Evolutionary conservation across 106 monocot species (phyloP).

Genomic region (Chionographis japonica): DNA sequence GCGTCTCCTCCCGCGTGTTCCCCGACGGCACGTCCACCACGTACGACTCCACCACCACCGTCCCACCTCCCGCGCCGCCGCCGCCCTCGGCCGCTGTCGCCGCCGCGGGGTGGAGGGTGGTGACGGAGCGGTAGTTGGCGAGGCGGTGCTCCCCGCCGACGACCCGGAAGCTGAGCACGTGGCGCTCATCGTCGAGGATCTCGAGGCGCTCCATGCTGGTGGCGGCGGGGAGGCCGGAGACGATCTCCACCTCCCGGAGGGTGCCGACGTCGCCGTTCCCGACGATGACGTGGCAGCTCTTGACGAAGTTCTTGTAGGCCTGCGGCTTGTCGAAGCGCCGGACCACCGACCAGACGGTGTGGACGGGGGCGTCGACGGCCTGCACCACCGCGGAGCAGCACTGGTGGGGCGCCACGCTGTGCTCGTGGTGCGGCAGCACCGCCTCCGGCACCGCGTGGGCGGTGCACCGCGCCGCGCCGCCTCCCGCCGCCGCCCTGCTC

Average conservation of each 20-base stretch:
- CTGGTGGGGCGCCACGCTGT: conserved; percentile 15
- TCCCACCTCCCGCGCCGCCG: not conserved
- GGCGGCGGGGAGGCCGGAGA: not conserved
- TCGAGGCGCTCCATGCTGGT: conserved; percentile 8
- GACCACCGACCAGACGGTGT: conserved; percentile 40
- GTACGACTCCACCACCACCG: conserved; percentile 34
- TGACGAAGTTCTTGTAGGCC: conserved; percentile 44
- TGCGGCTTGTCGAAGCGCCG: conserved; percentile 49
- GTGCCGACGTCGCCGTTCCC: conserved; percentile 13
- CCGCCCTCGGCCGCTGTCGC: not conserved
- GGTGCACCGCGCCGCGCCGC: not conserved
- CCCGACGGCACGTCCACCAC: conserved; percentile 36
- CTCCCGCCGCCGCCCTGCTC: no score
- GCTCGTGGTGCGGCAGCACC: conserved; percentile 30
- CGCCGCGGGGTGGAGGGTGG: conserved; percentile 10
- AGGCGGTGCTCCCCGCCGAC: conserved; percentile 32
- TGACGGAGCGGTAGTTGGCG: conserved; percentile 21
- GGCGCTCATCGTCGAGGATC: not conserved
- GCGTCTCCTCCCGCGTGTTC: conserved; percentile 27
- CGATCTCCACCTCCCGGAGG: not conserved
- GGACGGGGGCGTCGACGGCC: conserved; percentile 22
- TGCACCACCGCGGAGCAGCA: conserved; percentile 45
- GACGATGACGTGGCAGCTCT: conserved; percentile 31
- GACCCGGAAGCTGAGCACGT: conserved; percentile 17
- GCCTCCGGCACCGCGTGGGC: conserved; percentile 7